Evolutionary conservation across 2,329 filamentous ascomycete species (phyloP), one percentile per base, ranked within the genome.

Genomic region (Paecilomyces niveus): DNA sequence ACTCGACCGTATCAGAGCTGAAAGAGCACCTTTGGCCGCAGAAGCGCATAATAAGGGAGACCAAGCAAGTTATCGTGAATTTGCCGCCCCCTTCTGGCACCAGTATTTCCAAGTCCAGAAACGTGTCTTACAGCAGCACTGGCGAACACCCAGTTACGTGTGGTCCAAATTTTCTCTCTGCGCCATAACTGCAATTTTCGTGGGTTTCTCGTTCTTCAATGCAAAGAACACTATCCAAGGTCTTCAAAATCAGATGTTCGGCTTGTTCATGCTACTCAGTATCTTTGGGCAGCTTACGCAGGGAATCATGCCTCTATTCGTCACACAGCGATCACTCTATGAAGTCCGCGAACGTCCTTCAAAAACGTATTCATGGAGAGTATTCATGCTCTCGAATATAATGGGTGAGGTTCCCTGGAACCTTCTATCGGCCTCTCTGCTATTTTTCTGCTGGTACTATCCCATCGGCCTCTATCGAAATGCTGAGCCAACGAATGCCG

Each of bases 41-140:
- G n/a, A 76, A 77, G 2, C 70, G 73, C 2, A 72, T 76, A 63
- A 35, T 67, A 58, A 59, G 67, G 62, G 56, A 57, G 33, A 51
- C 57, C 62, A 79, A 85, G 79, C 82, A 13, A 78, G 78, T 63
- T 90, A 86, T 74, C 83, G 85, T 61, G 90, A 96, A 72, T 96
- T 96, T 61, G 92, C 92, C 3, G 89, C 90, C 4, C 84, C 89
- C 0, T 90, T 95, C 70, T 68, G 64, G 49, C 68, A 78, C 7
- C 92, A 96, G 73, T 77, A 93, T 50, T 77, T 75, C 58, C 81
- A 87, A 68, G 89, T 90, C 58, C 82, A 85, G 18, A 72, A 82
- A 63, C 90, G 92, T 67, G 88, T 94, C 26, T 94, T 94, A 79
- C 84, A 92, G 70, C 91, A 96, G 72, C 95, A 94, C 81, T 96